phyloP scores from a whole-genome alignment of 140 eudicot species.

The Stevia rebaudiana region DNA sequence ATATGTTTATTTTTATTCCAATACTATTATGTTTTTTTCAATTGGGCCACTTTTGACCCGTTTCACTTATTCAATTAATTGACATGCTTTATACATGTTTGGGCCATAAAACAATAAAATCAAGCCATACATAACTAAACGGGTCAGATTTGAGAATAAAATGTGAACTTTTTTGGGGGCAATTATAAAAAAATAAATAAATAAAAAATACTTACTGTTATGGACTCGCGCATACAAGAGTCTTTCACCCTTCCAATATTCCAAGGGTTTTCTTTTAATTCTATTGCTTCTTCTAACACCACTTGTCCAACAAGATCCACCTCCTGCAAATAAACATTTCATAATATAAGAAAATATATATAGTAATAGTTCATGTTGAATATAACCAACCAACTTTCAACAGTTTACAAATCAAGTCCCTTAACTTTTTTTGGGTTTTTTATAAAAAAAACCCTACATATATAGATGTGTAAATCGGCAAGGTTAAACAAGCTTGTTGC shows the following conservation, averaged over 20 bases:
- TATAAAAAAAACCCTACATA: not conserved
- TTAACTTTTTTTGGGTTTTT: not conserved
- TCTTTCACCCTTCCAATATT: slow-evolving; percentile 91
- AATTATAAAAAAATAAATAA: too few relatives aligned
- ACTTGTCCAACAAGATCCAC: slow-evolving; percentile 51
- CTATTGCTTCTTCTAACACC: slow-evolving; percentile 80
- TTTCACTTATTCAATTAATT: not conserved
- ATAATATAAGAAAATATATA: not conserved
- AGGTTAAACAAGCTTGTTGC: too few relatives aligned
- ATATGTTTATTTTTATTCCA: not conserved
- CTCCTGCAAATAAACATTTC: slow-evolving; percentile 34
- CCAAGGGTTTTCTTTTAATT: slow-evolving; percentile 69
- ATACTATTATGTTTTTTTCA: not conserved
- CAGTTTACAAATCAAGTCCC: not conserved
- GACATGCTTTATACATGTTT: not conserved
- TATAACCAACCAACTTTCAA: not conserved
- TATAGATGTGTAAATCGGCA: too few relatives aligned
- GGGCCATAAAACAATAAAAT: not conserved
- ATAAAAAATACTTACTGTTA: slow-evolving; percentile 40
- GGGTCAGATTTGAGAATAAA: not conserved
- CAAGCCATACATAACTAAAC: not conserved
- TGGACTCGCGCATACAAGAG: slow-evolving; percentile 73
- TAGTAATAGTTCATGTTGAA: not conserved
- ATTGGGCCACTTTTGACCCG: not conserved
- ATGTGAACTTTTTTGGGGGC: not conserved